phyloP scores from a whole-genome alignment of 106 monocot genomes.

The Acorus calamus region DNA sequence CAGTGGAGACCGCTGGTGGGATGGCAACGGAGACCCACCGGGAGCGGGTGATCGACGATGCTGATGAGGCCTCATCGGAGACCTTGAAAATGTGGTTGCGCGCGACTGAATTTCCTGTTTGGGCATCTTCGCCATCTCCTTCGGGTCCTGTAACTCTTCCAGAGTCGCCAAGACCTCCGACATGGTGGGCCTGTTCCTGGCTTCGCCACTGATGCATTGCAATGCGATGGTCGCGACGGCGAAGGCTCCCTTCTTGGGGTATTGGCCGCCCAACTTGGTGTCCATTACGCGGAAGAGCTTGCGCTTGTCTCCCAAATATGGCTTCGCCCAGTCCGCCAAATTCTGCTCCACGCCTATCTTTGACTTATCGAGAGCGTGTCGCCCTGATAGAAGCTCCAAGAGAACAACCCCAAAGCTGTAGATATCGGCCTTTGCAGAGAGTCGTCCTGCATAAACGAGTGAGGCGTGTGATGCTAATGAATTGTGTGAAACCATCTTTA shows the following conservation, averaged over 20 bases:
- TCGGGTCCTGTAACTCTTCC: conserved; percentile 46
- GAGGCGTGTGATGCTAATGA: neutral
- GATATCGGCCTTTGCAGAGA: conserved; percentile 81
- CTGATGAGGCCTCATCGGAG: conserved; percentile 12
- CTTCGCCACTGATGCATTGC: conserved; percentile 43
- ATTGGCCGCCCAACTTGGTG: conserved; percentile 57
- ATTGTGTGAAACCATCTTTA: neutral
- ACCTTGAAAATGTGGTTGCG: conserved; percentile 4
- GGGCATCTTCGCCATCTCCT: conserved; percentile 1
- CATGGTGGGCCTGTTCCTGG: conserved; percentile 68
- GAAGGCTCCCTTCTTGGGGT: conserved; percentile 59
- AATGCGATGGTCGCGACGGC: conserved; percentile 45
- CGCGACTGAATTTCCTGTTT: neutral
- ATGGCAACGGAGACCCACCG: conserved; percentile 13
- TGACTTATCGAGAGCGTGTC: conserved; percentile 53
- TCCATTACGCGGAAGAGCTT: conserved; percentile 74
- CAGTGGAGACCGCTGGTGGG: conserved; percentile 1
- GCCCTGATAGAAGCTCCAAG: conserved; percentile 67
- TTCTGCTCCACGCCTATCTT: conserved; percentile 55
- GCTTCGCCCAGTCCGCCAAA: conserved; percentile 71
- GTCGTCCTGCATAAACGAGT: conserved; percentile 30
- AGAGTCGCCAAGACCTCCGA: conserved; percentile 50
- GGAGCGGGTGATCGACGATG: conserved; percentile 6
- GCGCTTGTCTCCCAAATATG: conserved; percentile 49
- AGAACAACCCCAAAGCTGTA: conserved; percentile 91